Conservation (phyloP, 257 asterid genomes). For the Solanum corneliomulleri region DNA sequence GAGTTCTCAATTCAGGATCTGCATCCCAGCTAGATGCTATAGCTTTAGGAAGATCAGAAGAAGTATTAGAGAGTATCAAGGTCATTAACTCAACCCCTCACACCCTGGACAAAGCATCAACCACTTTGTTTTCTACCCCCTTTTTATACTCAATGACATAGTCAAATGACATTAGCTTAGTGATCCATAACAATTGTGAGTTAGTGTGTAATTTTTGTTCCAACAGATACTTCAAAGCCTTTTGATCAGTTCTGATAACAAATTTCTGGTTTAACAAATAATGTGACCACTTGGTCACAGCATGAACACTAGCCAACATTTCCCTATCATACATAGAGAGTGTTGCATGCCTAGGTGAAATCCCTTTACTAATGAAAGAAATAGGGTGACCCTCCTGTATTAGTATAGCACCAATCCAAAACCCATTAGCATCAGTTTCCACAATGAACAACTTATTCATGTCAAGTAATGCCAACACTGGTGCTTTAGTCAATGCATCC, state of each 20-base stretch:
- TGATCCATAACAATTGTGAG: background rate
- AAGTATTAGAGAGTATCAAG: too few relatives aligned
- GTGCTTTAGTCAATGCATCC: too few relatives aligned
- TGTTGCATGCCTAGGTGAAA: background rate
- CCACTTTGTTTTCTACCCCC: background rate
- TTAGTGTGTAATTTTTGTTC: background rate
- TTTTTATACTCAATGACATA: too few relatives aligned
- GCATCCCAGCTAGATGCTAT: background rate
- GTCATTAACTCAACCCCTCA: too few relatives aligned
- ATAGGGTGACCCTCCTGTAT: too few relatives aligned
- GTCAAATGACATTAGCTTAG: background rate
- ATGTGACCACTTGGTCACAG: background rate
- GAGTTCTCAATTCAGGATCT: too few relatives aligned
- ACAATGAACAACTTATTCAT: too few relatives aligned
- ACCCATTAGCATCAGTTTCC: too few relatives aligned
- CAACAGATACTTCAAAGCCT: background rate
- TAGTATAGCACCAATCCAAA: too few relatives aligned
- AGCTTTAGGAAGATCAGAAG: background rate
- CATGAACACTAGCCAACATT: background rate
- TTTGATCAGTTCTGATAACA: background rate
- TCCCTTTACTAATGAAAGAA: too few relatives aligned
- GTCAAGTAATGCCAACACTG: too few relatives aligned
- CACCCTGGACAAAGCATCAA: background rate
- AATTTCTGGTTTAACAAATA: too few relatives aligned
- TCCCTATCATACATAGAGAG: background rate